Evolutionary conservation across 768 basidiomycete genomes (phyloP), one percentile per base, ranked within the genome.

Genomic region (Amanita pseudoporphyria): DNA sequence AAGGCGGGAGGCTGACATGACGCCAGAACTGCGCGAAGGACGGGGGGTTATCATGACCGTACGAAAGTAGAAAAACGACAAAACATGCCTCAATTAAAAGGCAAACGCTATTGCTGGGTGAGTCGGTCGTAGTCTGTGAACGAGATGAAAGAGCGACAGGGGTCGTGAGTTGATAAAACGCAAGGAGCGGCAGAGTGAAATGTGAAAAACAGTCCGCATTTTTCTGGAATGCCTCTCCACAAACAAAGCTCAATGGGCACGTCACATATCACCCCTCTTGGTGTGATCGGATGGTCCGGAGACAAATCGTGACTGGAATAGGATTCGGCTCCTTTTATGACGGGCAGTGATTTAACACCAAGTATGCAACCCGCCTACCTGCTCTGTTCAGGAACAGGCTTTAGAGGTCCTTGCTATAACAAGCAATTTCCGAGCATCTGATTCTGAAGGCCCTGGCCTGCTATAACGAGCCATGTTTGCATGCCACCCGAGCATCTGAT

Each of bases 91-190:
- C 41, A 43, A 21, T 50, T 50, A 42, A 50, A 50, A 50, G 43
- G 16, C 14, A 41, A 19, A 31, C 16, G 37, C 14, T 9, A 36
- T 28, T 26, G 24, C 48, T 33, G 26, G 33, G 32, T 44, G 35
- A 39, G 51, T 46, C 51, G 32, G 41, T n/a, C 35, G 31, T 42
- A 30, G 48, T 49, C 37, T 50, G 49, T 45, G 51, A 46, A 52
- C 32, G 30, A 49, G 48, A 18, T 32, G 24, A 43, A 44, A 28
- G 49, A 51, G 49, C 43, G 45, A 52, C 43, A 52, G 51, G 43
- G 51, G 49, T 42, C 30, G 48, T 35, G 39, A 49, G 48, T 42
- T 49, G 48, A 49, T 48, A 48, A 48, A 39, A 49, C 30, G 47
- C 39, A 49, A n/a, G 39, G 38, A 49, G 47, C 38, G 47, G 47